Evolutionary conservation across 208 protist species (phyloP), one percentile per base, ranked within the genome.

Genomic region (Vickermania ingenoplastis): DNA sequence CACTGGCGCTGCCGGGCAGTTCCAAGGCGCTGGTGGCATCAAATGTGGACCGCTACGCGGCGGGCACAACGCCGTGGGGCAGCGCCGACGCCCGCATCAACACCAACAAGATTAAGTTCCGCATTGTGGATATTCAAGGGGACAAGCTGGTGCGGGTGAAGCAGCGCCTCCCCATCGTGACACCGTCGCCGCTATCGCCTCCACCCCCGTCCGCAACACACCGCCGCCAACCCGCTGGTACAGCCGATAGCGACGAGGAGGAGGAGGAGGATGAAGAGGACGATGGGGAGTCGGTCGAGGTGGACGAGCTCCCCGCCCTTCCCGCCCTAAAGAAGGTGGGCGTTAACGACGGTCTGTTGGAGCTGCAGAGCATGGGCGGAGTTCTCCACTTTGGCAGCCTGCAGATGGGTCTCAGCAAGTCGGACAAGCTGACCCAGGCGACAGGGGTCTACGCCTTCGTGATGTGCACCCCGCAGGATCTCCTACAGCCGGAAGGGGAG

Each of bases 1-100:
- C 67, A 3, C 65, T 89, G 41, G 59, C 63, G 62, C 66, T 94
- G 22, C 86, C 86, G 5, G 59, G 49, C 2, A 63, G 53, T 24
- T 71, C 65, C 63, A 86, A 88, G 65, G 75, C 77, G 24, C 61
- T 94, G n/a, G 66, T 91, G 26, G 51, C 90, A 25, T 79, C 79
- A 41, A 94, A 94, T 66, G 79, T 94, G 41, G 78, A 72, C 67
- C 78, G 71, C 29, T 94, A 94, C 77, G 71, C 72, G 14, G 77
- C 79, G 28, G 86, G 86, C 13, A 77, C 70, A 14, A 61, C 73
- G 30, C 83, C 81, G 25, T 94, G 86, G 83, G 48, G 41, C 45
- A 50, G 1, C 48, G 63, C 1, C 31, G 53, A 48, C 49, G 29
- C 62, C 23, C 7, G 7, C 36, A 45, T 45, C 36, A 45, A 45